These are phyloP conservation scores for Microcyclosporella mali DNA, from an alignment of 2,329 filamentous ascomycete genomes.

Conservation along the genomic window DNA sequence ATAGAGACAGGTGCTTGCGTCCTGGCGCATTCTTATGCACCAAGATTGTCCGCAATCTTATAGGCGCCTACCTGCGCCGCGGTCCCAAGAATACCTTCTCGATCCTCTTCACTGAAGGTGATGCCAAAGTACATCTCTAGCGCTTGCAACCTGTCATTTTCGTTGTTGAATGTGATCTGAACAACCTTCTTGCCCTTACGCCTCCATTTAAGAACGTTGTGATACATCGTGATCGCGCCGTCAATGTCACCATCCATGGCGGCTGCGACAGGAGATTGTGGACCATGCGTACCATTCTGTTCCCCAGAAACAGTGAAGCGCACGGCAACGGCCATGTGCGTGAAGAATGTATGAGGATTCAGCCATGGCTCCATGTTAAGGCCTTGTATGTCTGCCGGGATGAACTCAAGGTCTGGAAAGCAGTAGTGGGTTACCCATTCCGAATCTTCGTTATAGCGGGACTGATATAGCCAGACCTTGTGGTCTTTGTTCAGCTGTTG, in stretches of 20 bases:
- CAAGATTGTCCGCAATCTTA: no score
- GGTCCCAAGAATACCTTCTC: conserved; percentile 32
- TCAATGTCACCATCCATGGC: conserved; percentile 21
- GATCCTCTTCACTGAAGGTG: conserved; percentile 34
- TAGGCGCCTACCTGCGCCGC: conserved; percentile 12
- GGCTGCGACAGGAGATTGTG: conserved; percentile 11
- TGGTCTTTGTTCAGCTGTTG: conserved; percentile 24
- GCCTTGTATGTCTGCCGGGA: conserved; percentile 53
- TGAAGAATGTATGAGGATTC: conserved; percentile 48
- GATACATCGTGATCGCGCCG: conserved; percentile 20
- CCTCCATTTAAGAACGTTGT: conserved; percentile 26
- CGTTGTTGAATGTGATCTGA: conserved; percentile 36
- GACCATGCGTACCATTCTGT: conserved; percentile 10
- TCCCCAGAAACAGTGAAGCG: conserved; percentile 20
- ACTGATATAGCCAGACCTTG: conserved; percentile 40
- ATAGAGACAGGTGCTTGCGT: no score
- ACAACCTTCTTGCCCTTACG: conserved; percentile 31
- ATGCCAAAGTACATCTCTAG: conserved; percentile 44
- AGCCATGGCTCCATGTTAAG: conserved; percentile 54
- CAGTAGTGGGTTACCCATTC: conserved; percentile 58
- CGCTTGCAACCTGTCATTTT: conserved; percentile 39
- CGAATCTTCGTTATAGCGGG: conserved; percentile 29
- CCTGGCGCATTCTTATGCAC: no score
- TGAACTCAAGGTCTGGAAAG: conserved; percentile 61
- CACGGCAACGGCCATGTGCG: conserved; percentile 48